These are phyloP conservation scores for Salix arbutifolia DNA, from an alignment of 345 rosid genomes.

Conservation along the genomic window DNA sequence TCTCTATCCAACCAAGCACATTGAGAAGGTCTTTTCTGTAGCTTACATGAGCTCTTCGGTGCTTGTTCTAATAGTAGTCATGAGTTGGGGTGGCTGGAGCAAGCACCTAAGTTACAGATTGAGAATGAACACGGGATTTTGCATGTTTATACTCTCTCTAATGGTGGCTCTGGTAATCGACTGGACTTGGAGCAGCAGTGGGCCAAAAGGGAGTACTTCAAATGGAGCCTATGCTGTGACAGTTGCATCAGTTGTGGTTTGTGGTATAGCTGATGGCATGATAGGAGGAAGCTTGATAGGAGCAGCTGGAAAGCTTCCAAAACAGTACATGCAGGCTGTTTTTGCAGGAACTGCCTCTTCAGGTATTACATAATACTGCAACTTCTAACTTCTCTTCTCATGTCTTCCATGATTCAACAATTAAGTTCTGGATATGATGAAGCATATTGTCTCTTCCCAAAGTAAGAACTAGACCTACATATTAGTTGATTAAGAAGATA, in stretches of 20 bases:
- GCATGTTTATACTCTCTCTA: slow-evolving; percentile 61
- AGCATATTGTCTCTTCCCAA: neutral
- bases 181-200: slow-evolving; percentile 40
- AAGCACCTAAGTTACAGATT: slow-evolving; percentile 48
- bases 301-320: slow-evolving; percentile 83
- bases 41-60: slow-evolving; percentile 85
- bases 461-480: neutral
- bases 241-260: slow-evolving; percentile 59
- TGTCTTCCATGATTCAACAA: neutral
- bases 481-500: neutral
- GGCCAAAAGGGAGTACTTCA: slow-evolving; percentile 14
- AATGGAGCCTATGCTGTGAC: slow-evolving; percentile 42
- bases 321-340: slow-evolving; percentile 87
- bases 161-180: slow-evolving; percentile 68
- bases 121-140: slow-evolving; percentile 79
- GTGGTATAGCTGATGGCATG: slow-evolving; percentile 90
- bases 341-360: slow-evolving; percentile 96
- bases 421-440: neutral
- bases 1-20: slow-evolving; percentile 65
- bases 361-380: slow-evolving; percentile 34
- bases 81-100: slow-evolving; percentile 54
- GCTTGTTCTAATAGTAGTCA: slow-evolving; percentile 52
- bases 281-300: slow-evolving; percentile 84
- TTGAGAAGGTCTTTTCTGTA: slow-evolving; percentile 80
- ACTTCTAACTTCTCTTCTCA: neutral